Base-by-base conservation (phyloP, 2,329 filamentous ascomycete species). In the Diaporthe citrichinensis region DNA sequence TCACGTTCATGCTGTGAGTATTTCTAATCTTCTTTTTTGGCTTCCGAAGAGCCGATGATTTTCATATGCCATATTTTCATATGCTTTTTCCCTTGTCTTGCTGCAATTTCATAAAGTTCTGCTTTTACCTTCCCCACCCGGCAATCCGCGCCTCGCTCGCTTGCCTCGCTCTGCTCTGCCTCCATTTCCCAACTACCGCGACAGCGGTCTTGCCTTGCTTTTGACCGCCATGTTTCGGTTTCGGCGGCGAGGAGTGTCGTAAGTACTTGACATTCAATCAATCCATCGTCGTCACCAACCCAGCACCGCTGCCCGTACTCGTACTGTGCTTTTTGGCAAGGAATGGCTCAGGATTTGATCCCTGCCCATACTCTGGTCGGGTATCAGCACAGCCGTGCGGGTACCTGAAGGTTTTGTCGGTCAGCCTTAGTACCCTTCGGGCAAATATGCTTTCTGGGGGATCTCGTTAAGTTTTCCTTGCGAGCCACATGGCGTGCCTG, bases 1-100 rank as follows among this genome's bases (percentile, higher is more conserved):
- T 93, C 81, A 93, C 92, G 76, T 94, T 94, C 82, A 88, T 92
- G 84, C 84, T 93, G 91, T 93, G 86, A 90, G 91, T 91, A 81
- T 74, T 80, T 79, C 74, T 80, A 75, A 75, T 79, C 77, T 71
- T 77, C 78, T 69, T 72, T 77, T 78, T 77, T 77, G 73, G 78
- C 76, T 74, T 76, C 76, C 65, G 75, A 72, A n/a, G 39, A 74
- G 73, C 74, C 78, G 65, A 68, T 65, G n/a, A 72, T 68, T 69
- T 74, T 73, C 39, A 76, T 71, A 53, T 67, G 46, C 41, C 53
- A 9, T 55, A 71, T 68, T 65, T 74, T 72, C 25, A 75, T 71
- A 55, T 67, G 46, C 41, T 75, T 75, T 71, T 77, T 78, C 78
- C 76, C 67, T 55, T 74, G 59, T 72, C 75, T 71, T 71, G 65